Evolutionary conservation across 1,284 basidiomycete genomes (phyloP), one percentile per base, ranked within the genome.

Genomic region (Trichosporon faecale): DNA sequence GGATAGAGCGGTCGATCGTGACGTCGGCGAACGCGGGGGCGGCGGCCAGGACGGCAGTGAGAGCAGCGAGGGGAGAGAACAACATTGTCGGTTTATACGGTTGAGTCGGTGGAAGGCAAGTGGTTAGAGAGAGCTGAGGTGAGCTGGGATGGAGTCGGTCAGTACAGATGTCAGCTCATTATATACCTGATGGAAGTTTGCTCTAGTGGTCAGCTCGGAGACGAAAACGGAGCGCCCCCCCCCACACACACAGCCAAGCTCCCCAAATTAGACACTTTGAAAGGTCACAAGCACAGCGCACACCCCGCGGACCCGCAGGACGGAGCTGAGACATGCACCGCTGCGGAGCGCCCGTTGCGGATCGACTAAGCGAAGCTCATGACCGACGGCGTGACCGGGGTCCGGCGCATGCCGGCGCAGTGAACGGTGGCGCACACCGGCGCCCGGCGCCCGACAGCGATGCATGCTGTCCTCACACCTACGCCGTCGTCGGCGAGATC

Each of bases 1-100:
- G 63, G 21, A 64, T 64, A 35, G 63, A 33, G 31, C 57, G 57
- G 57, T 61, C 57, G 57, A 61, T 21, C 57, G 57, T 14, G 2
- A 61, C 29, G 29, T 61, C 57, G 6, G 49, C 49, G 49, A 52
- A 21, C 49, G 49, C 49, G 14, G 49, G 49, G 8, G 21, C 21
- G 6, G 21, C n/a, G 14, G 49, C 49, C 8, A 52, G 6, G 49
- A 52, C 7, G 8, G 49, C 49, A 11, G 49, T 52, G 21, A 52
- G 49, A 25, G 49, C 49, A 11, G 23, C 23, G 49, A 52, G n/a
- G 25, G 49, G 18, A 4, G 49, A 52, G 8, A 52, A 52, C 49
- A 52, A 21, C 49, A 52, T 52, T 8, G 12, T 44, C 11, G 40
- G 6, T 44, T 5, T 44, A 18, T n/a, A 7, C 11, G 16, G 8